These are phyloP conservation scores for Terana coerulea DNA, from an alignment of 768 basidiomycete genomes.

Conservation along the genomic window DNA sequence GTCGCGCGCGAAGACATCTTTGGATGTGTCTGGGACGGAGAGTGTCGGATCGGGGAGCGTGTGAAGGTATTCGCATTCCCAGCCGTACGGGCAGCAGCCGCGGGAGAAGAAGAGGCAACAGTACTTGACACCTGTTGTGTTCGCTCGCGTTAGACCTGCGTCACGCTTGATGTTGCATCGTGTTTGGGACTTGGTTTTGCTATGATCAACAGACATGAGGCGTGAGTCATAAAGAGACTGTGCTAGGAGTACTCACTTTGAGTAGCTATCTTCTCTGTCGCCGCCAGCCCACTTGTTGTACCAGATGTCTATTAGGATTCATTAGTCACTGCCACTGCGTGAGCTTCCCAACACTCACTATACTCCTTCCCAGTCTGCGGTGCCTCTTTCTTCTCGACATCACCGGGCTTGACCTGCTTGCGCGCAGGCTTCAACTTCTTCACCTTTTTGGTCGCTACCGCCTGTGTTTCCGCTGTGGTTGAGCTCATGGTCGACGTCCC, in stretches of 20 bases:
- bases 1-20: conserved; percentile 96
- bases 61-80: conserved; percentile 97
- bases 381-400: conserved; percentile 85
- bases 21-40: conserved; percentile 82
- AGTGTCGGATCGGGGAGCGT: conserved; percentile 69
- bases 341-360: conserved; percentile 53
- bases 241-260: conserved; percentile 58
- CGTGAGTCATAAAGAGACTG: neutral
- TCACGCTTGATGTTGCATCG: conserved; percentile 87
- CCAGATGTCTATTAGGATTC: conserved; percentile 72
- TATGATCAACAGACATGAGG: conserved; percentile 29
- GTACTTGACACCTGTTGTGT: conserved; percentile 90
- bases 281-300: conserved; percentile 99
- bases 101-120: conserved; percentile 93
- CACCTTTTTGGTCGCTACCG: conserved; percentile 22
- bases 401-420: conserved; percentile 87
- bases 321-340: conserved; percentile 7
- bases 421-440: conserved; percentile 90
- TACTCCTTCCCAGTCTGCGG: conserved; percentile 95
- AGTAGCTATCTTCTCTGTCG: conserved; percentile 94
- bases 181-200: conserved; percentile 92
- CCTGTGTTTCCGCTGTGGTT: conserved; percentile 19
- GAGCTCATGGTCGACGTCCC: conserved; percentile 17
- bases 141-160: conserved; percentile 90
- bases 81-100: conserved; percentile 97